Percentiles rank a stretch among this genome's conserved stretches.
These are phyloP conservation scores for Beverwykella pulmonaria DNA, from an alignment of 495 filamentous ascomycete genomes.

Conservation along the genomic window DNA sequence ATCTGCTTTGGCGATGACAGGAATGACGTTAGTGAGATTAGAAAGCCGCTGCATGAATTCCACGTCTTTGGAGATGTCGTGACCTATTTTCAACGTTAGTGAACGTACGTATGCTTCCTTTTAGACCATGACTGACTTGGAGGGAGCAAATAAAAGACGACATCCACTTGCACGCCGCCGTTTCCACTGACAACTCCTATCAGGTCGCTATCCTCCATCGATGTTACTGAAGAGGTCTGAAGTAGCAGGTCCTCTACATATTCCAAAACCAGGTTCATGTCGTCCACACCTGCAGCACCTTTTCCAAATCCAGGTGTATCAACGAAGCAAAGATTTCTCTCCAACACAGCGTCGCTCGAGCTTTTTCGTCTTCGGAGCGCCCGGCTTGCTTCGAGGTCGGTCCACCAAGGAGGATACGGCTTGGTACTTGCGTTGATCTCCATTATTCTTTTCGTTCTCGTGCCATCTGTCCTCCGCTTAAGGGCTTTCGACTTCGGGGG, in stretches of 20 bases:
- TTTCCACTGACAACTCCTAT: conserved; percentile 79
- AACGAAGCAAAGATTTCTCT: conserved; percentile 93
- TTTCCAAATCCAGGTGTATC: conserved; percentile 79
- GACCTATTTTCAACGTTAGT: conserved; percentile 48
- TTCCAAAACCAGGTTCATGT: conserved; percentile 67
- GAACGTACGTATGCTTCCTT: not conserved
- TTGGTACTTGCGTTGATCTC: conserved; percentile 93
- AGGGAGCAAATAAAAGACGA: conserved; percentile 78
- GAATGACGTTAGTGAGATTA: conserved; percentile 82
- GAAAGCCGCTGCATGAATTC: conserved; percentile 75
- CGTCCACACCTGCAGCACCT: conserved; percentile 64
- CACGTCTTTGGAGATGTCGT: conserved; percentile 71
- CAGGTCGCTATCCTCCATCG: conserved; percentile 70
- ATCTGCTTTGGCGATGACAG: conserved; percentile 80
- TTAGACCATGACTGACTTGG: conserved; percentile 57
- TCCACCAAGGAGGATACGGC: conserved; percentile 93
- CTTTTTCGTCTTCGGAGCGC: conserved; percentile 75
- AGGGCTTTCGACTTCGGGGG: conserved; percentile 46
- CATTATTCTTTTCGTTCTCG: conserved; percentile 55
- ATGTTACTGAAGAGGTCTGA: conserved; percentile 61
- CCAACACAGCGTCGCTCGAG: conserved; percentile 77
- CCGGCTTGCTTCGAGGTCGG: conserved; percentile 77
- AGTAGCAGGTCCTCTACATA: conserved; percentile 77
- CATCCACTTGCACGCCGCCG: conserved; percentile 87
- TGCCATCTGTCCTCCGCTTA: conserved; percentile 28